Evolutionary conservation across 1,284 basidiomycete genomes (phyloP).

Genomic region (Flammula alnicola): DNA sequence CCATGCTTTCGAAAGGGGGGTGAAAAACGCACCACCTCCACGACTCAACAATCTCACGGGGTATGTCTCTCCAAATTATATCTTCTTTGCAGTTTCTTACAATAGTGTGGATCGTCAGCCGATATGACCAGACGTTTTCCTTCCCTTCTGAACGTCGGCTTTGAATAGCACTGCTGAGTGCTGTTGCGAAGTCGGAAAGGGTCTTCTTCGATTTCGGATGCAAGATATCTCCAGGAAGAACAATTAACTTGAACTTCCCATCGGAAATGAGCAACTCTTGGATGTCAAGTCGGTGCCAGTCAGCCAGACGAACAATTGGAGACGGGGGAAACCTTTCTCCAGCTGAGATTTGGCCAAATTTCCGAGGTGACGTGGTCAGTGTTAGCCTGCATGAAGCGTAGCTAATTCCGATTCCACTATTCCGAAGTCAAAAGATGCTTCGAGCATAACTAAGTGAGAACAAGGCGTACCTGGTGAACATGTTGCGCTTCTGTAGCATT

Average conservation of each 20-base stretch:
- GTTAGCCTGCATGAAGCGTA: slow-evolving; percentile 22
- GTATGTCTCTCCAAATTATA: slow-evolving; percentile 12
- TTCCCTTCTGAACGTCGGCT: neutral
- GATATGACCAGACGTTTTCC: neutral
- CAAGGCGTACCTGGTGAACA: slow-evolving; percentile 13
- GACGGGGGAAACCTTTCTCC: slow-evolving; percentile 28
- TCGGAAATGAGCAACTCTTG: slow-evolving; percentile 30
- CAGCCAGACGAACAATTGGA: slow-evolving; percentile 26
- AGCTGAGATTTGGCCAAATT: slow-evolving; percentile 14
- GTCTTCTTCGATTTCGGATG: slow-evolving; percentile 2
- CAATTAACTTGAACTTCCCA: slow-evolving; percentile 29
- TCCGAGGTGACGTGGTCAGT: slow-evolving; percentile 1
- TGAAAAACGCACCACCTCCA: slow-evolving; percentile 8
- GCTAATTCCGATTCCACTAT: slow-evolving; percentile 28
- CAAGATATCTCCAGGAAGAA: slow-evolving; percentile 27
- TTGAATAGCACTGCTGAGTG: slow-evolving; percentile 1
- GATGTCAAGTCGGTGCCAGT: slow-evolving; percentile 28
- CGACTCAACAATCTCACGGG: slow-evolving; percentile 3
- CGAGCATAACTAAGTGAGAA: too few relatives aligned
- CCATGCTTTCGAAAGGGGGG: too few relatives aligned
- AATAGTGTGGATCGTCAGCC: slow-evolving; percentile 1
- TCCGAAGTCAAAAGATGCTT: slow-evolving; percentile 1
- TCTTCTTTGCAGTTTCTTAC: slow-evolving; percentile 10
- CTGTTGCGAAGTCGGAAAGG: neutral
- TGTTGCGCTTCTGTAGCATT: slow-evolving; percentile 14